A percentile compares a stretch with the other conserved stretches of the same genome.
Conservation (phyloP, 305 asterid genomes). For the Solanum hybrid region DNA sequence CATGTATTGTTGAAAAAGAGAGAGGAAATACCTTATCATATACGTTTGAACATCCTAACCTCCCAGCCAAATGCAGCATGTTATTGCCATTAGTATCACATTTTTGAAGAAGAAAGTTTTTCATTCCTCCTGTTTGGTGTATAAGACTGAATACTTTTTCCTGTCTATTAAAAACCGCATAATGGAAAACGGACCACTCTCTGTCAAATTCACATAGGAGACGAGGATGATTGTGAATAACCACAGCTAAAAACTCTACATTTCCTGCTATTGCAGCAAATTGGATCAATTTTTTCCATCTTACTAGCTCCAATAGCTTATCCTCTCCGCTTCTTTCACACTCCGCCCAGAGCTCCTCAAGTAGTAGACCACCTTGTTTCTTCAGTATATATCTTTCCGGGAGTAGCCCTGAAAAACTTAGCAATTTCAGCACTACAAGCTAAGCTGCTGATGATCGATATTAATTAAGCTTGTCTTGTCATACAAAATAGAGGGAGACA, state of each 20-base stretch:
- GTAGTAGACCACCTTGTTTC: background rate
- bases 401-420: background rate
- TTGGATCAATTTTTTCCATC: background rate
- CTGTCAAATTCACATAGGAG: slow-evolving; percentile 13
- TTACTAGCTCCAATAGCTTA: background rate
- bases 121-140: slow-evolving; percentile 23
- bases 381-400: background rate
- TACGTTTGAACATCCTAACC: background rate
- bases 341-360: background rate
- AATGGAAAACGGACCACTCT: slow-evolving; percentile 20
- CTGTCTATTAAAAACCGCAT: slow-evolving; percentile 19
- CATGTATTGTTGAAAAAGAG: background rate
- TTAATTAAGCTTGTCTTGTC: background rate
- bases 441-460: background rate
- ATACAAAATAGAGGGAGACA: background rate
- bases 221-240: background rate
- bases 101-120: slow-evolving; percentile 10
- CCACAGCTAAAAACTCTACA: background rate
- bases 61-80: slow-evolving; percentile 29
- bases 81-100: slow-evolving; percentile 12
- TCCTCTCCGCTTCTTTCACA: background rate
- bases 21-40: background rate
- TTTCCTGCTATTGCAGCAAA: background rate
- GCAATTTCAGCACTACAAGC: background rate
- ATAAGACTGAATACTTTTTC: slow-evolving; percentile 31